Conservation (phyloP, 495 filamentous ascomycete genomes). For the Aspergillus sparsus region DNA sequence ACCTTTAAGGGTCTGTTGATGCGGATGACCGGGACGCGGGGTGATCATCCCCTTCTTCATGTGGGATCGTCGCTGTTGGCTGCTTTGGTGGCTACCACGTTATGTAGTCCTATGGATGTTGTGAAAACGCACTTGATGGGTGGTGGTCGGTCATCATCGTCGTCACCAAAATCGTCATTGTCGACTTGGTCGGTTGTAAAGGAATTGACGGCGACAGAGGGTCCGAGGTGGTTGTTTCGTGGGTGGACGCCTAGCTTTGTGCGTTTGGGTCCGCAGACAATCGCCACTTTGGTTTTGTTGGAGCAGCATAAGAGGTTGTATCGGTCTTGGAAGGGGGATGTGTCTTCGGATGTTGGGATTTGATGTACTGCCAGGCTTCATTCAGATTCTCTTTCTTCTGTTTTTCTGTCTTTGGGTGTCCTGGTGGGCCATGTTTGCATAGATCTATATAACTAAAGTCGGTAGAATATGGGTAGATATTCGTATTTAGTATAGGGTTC, state of each 20-base stretch:
- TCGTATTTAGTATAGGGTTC: no score
- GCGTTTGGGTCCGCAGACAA: slow-evolving; percentile 77
- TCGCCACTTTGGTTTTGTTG: slow-evolving; percentile 82
- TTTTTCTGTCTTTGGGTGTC: no score
- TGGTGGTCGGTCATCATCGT: not conserved
- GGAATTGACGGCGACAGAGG: slow-evolving; percentile 23
- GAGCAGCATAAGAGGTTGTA: slow-evolving; percentile 70
- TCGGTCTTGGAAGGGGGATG: slow-evolving; percentile 36
- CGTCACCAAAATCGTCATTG: slow-evolving; percentile 6
- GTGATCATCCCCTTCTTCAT: slow-evolving; percentile 72
- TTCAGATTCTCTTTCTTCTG: no score
- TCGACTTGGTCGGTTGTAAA: slow-evolving; percentile 22
- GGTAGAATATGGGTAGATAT: no score
- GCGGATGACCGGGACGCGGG: slow-evolving; percentile 13
- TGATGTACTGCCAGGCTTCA: no score
- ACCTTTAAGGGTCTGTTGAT: slow-evolving; percentile 67
- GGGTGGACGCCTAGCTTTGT: slow-evolving; percentile 92
- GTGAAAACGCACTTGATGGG: slow-evolving; percentile 86
- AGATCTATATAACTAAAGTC: no score
- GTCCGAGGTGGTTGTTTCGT: slow-evolving; percentile 73
- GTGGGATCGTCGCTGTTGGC: slow-evolving; percentile 75
- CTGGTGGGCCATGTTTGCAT: no score
- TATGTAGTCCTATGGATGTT: slow-evolving; percentile 90
- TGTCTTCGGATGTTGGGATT: no score
- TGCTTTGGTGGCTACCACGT: slow-evolving; percentile 82